Conservation (phyloP, 306 rosid species). For the Rosa lucieae region DNA sequence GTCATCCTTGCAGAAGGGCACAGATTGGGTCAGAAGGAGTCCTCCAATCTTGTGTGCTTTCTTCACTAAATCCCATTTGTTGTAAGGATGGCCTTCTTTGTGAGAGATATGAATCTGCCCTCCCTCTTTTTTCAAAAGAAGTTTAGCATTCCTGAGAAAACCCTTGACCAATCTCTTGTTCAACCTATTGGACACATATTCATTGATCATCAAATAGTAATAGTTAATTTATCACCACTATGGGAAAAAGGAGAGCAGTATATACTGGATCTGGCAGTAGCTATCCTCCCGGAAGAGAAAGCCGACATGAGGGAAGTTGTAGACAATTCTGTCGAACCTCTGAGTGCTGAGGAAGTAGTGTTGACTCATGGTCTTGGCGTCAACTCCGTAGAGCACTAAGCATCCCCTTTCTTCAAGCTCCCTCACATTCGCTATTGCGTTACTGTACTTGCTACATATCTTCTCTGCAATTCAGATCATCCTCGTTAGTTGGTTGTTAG, state of each 20-base stretch:
- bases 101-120: slow-evolving; percentile 76
- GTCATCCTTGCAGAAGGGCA: slow-evolving; percentile 49
- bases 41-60: slow-evolving; percentile 70
- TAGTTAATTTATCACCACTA: too few relatives aligned
- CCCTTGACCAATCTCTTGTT: slow-evolving; percentile 74
- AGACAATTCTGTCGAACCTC: slow-evolving; percentile 74
- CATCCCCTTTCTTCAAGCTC: slow-evolving; percentile 74
- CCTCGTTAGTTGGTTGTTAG: background rate
- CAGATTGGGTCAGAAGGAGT: slow-evolving; percentile 36
- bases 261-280: slow-evolving; percentile 70
- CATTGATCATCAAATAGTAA: background rate
- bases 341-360: slow-evolving; percentile 81
- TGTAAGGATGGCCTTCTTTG: slow-evolving; percentile 76
- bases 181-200: slow-evolving; percentile 38
- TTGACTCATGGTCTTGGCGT: slow-evolving; percentile 60
- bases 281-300: slow-evolving; percentile 66
- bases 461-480: slow-evolving; percentile 30
- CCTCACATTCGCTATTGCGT: slow-evolving; percentile 57
- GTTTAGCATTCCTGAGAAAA: slow-evolving; percentile 58
- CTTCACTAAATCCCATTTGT: slow-evolving; percentile 61
- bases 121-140: slow-evolving; percentile 47
- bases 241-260: background rate
- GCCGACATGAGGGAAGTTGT: slow-evolving; percentile 86
- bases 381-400: slow-evolving; percentile 54
- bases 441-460: slow-evolving; percentile 55